phyloP scores from a whole-genome alignment of 2,329 filamentous ascomycete genomes.

The Cordyceps pruinosa region DNA sequence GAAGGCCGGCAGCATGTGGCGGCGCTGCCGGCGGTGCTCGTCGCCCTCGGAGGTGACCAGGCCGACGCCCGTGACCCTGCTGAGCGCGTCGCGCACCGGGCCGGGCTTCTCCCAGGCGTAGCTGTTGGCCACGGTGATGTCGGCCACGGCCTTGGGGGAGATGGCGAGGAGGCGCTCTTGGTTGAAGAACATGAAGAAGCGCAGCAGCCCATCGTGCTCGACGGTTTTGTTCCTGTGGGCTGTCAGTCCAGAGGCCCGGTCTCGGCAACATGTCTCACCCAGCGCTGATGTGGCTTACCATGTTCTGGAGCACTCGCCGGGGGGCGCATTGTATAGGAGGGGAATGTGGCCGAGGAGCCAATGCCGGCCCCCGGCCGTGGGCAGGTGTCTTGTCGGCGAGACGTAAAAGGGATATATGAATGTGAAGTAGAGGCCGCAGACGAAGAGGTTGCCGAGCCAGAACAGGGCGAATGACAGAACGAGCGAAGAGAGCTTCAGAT shows the following conservation, averaged over 20 bases:
- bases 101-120: slow-evolving; percentile 64
- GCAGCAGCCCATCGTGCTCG: slow-evolving; percentile 62
- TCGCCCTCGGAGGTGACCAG: slow-evolving; percentile 83
- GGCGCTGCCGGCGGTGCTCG: slow-evolving; percentile 76
- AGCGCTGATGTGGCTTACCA: too few species aligned
- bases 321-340: slow-evolving; percentile 32
- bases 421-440: slow-evolving; percentile 27
- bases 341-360: slow-evolving; percentile 43
- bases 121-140: slow-evolving; percentile 60
- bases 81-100: slow-evolving; percentile 47
- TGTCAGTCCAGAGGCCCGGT: slow-evolving; percentile 31
- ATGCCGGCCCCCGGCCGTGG: slow-evolving; percentile 34
- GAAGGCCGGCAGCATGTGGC: slow-evolving; percentile 75
- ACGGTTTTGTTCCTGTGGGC: slow-evolving; percentile 49
- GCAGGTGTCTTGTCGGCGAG: slow-evolving; percentile 38
- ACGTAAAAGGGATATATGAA: slow-evolving; percentile 36
- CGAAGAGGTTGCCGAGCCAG: slow-evolving; percentile 24
- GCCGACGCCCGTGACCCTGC: slow-evolving; percentile 61
- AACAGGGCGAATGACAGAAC: slow-evolving; percentile 26
- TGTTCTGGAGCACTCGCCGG: slow-evolving; percentile 38
- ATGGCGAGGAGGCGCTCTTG: slow-evolving; percentile 55
- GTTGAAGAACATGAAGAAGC: slow-evolving; percentile 58
- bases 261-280: too few species aligned
- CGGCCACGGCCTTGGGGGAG: slow-evolving; percentile 58
- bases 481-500: slow-evolving; percentile 18